phyloP scores from a whole-genome alignment of 306 rosid species.

The Begonia peltatifolia region DNA sequence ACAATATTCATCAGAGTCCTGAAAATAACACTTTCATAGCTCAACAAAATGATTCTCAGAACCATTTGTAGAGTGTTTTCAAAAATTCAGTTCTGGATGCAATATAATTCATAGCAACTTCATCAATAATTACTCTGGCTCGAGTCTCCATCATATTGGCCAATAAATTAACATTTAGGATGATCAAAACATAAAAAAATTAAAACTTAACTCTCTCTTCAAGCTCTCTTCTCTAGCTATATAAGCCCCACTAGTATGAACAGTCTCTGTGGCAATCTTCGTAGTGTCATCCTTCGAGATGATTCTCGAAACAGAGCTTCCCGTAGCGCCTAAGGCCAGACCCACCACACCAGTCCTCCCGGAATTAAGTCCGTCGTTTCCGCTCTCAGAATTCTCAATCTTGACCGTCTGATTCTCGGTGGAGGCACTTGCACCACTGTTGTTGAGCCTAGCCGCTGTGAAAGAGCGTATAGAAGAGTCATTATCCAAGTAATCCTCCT shows the following conservation, averaged over 20 bases:
- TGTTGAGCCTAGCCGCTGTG: conserved; percentile 67
- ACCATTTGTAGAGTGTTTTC: no score
- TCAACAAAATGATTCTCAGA: neutral
- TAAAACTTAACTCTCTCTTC: conserved; percentile 49
- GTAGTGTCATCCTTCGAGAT: conserved; percentile 70
- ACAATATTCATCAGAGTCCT: neutral
- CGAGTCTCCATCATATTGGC: neutral
- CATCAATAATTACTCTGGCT: neutral
- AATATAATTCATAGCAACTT: neutral
- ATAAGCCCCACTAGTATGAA: conserved; percentile 93
- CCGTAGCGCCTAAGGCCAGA: conserved; percentile 9
- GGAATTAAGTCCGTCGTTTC: conserved; percentile 32
- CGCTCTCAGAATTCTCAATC: conserved; percentile 45
- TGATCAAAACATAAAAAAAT: neutral
- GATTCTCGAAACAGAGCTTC: conserved; percentile 40
- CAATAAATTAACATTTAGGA: neutral
- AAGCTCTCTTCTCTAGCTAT: conserved; percentile 81
- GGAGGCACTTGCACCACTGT: conserved; percentile 48
- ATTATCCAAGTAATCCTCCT: conserved; percentile 38
- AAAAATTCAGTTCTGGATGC: neutral
- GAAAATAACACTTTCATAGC: neutral
- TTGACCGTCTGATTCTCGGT: conserved; percentile 42
- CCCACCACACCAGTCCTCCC: conserved; percentile 22
- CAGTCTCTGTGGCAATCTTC: conserved; percentile 77
- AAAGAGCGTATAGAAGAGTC: conserved; percentile 83